Percentiles rank a stretch among this genome's conserved stretches.
phyloP scores from a whole-genome alignment of 257 asterid species.

The Paulownia fortunei region DNA sequence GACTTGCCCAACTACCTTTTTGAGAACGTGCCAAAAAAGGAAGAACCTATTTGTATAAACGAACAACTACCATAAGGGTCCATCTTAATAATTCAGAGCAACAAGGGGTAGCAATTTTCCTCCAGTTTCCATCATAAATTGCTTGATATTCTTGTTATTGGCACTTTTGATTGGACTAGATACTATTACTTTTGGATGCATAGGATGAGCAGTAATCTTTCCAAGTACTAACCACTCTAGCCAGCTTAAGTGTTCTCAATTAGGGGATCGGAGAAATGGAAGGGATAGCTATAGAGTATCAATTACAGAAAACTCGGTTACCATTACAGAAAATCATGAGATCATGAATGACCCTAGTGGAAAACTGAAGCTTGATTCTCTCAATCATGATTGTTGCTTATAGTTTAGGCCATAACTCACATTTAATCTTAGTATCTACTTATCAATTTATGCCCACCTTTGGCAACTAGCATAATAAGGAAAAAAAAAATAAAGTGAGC shows the following conservation, averaged over 20 bases:
- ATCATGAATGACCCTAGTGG: not conserved
- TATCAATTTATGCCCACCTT: not conserved
- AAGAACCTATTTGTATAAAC: not conserved
- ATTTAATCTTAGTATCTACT: not conserved
- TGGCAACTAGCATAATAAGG: not conserved
- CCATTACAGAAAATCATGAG: not conserved
- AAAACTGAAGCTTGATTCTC: not conserved
- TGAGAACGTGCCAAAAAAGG: not conserved
- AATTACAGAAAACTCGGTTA: not conserved
- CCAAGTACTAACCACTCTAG: not conserved
- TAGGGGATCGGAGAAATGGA: too few species aligned
- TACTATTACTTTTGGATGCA: not conserved
- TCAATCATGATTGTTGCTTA: not conserved
- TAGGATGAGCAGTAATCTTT: not conserved
- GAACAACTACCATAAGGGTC: not conserved
- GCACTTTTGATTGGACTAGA: too few species aligned
- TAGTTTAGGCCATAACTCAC: not conserved
- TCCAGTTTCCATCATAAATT: not conserved
- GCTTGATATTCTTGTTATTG: not conserved
- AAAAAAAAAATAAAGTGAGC: not conserved
- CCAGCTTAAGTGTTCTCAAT: too few species aligned
- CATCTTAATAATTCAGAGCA: not conserved
- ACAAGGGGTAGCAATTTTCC: not conserved
- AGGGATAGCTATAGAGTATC: not conserved
- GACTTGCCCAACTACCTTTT: slow-evolving; percentile 1